Evolutionary conservation across 208 protist species (phyloP).

Genomic region (Plasmodiophora brassicae): DNA sequence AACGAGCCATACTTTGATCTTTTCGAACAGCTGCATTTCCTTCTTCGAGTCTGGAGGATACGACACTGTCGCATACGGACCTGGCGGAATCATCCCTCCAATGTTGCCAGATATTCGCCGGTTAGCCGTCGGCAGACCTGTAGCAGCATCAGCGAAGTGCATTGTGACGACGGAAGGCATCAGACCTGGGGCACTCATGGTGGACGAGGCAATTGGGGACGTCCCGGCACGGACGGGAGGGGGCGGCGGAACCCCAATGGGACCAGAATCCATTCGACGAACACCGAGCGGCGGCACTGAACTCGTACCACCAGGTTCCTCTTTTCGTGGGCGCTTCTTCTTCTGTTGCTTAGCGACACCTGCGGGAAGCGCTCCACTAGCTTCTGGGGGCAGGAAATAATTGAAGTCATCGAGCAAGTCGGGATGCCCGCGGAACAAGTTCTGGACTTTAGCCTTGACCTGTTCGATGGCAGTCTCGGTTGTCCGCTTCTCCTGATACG

Average conservation of each 20-base stretch:
- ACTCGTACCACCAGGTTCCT: background rate
- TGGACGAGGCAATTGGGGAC: background rate
- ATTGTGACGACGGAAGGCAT: no score
- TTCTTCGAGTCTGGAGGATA: constrained; percentile 10
- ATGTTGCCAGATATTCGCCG: background rate
- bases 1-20: background rate
- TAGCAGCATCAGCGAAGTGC: no score
- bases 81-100: background rate
- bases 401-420: constrained; percentile 42
- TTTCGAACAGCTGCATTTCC: constrained; percentile 31
- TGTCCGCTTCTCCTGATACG: constrained; percentile 33
- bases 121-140: background rate
- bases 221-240: background rate
- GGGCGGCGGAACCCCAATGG: background rate
- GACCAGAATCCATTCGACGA: background rate
- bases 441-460: constrained; percentile 30
- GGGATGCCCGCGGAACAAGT: constrained; percentile 35
- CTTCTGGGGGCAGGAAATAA: constrained; percentile 35
- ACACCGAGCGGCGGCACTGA: background rate
- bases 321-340: background rate
- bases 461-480: constrained; percentile 24
- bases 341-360: background rate
- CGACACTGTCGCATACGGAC: constrained; percentile 1
- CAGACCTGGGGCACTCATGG: no score
- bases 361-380: background rate